These are phyloP conservation scores for Nakazawaea sp. DNA, from an alignment of 805 yeast genomes.

Conservation along the genomic window DNA sequence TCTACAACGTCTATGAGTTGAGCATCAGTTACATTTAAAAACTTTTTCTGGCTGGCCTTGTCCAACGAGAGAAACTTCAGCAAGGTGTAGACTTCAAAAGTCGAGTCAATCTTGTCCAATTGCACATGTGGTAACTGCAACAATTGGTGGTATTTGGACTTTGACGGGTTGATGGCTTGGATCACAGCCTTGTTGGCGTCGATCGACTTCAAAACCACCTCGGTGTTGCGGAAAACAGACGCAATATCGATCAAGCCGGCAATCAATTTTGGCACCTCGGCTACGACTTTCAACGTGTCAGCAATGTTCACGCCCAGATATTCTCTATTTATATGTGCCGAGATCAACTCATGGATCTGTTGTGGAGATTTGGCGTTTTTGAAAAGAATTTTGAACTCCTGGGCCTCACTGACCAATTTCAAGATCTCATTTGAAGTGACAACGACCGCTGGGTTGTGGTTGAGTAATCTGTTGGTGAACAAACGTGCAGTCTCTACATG, in stretches of 20 bases:
- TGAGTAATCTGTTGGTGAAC: conserved; percentile 66
- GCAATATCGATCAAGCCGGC: conserved; percentile 77
- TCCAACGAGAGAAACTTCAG: conserved; percentile 63
- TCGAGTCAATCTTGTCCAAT: conserved; percentile 39
- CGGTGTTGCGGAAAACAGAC: conserved; percentile 67
- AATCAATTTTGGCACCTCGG: conserved; percentile 59
- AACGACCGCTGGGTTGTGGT: conserved; percentile 64
- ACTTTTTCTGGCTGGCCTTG: conserved; percentile 46
- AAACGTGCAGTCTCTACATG: conserved; percentile 77
- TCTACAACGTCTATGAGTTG: conserved; percentile 42
- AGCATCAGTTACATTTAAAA: conserved; percentile 42
- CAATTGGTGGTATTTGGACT: conserved; percentile 47
- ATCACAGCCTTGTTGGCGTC: conserved; percentile 65
- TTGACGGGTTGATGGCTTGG: conserved; percentile 63
- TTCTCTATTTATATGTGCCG: conserved; percentile 53
- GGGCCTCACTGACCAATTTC: conserved; percentile 55
- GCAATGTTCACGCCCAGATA: conserved; percentile 22
- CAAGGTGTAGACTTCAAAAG: conserved; percentile 46
- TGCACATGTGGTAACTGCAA: conserved; percentile 78
- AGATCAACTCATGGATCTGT: conserved; percentile 44
- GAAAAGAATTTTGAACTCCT: conserved; percentile 48
- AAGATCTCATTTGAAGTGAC: conserved; percentile 52
- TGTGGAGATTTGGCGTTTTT: conserved; percentile 33
- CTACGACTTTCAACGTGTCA: conserved; percentile 48
- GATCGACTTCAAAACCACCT: conserved; percentile 50